Evolutionary conservation across 1,284 basidiomycete species (phyloP).

Genomic region (Gastroboletus turbinatus): DNA sequence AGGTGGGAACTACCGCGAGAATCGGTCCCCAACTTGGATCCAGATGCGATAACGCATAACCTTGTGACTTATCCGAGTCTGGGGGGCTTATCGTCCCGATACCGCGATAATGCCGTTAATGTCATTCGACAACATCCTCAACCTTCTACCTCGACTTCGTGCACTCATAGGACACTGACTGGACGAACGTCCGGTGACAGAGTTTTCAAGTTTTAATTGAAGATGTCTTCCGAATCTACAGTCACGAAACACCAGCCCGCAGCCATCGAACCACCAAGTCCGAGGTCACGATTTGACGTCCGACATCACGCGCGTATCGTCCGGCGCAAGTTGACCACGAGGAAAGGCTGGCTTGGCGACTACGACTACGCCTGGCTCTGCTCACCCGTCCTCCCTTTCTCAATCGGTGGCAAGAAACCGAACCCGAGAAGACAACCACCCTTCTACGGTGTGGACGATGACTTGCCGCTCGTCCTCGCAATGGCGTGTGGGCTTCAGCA

Average conservation of each 20-base stretch:
- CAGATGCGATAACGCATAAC: neutral
- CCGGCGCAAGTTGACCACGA: conserved; percentile 42
- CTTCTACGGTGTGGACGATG: conserved; percentile 60
- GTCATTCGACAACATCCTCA: neutral
- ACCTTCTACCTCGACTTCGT: neutral
- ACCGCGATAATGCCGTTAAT: neutral
- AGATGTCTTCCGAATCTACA: conserved; percentile 19
- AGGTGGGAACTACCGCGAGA: neutral
- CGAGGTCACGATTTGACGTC: conserved; percentile 3
- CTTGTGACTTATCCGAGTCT: neutral
- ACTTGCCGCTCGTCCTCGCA: conserved; percentile 65
- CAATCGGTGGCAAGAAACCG: conserved; percentile 26
- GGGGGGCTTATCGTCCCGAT: conserved; percentile 4
- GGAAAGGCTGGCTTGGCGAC: conserved; percentile 63
- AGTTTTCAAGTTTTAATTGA: neutral
- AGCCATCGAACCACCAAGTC: conserved; percentile 9
- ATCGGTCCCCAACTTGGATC: neutral
- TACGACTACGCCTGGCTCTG: conserved; percentile 79
- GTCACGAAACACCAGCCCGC: conserved; percentile 17
- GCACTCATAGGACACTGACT: neutral
- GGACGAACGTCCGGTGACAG: neutral
- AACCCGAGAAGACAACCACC: conserved; percentile 50
- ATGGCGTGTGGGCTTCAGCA: conserved; percentile 75
- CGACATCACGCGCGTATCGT: conserved; percentile 12
- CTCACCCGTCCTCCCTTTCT: conserved; percentile 60